Percentiles rank a stretch among this genome's conserved stretches.
Evolutionary conservation across 1,284 basidiomycete species (phyloP).

Genomic region (Irpex lacteus): DNA sequence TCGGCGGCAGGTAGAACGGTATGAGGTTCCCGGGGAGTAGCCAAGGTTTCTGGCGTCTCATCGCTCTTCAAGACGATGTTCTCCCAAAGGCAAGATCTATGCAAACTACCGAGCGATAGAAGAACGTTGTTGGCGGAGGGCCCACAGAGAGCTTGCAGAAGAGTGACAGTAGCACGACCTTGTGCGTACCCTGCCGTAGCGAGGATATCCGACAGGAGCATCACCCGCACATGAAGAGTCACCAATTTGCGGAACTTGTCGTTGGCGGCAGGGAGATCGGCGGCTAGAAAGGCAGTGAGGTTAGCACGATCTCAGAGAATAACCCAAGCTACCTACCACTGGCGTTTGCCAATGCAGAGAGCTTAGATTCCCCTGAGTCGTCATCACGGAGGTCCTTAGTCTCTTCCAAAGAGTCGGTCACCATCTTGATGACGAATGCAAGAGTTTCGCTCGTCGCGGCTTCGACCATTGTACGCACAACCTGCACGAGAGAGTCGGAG

Average conservation of each 20-base stretch:
- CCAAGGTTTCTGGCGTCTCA: neutral
- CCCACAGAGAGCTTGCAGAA: slow-evolving; percentile 76
- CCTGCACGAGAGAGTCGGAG: slow-evolving; percentile 83
- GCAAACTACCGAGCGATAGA: slow-evolving; percentile 75
- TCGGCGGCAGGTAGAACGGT: slow-evolving; percentile 35
- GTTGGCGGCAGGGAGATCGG: slow-evolving; percentile 45
- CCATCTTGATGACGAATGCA: slow-evolving; percentile 67
- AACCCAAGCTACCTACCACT: slow-evolving; percentile 33
- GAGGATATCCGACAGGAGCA: slow-evolving; percentile 87
- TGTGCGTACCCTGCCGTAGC: slow-evolving; percentile 85
- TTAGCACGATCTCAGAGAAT: slow-evolving; percentile 7
- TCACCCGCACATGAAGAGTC: slow-evolving; percentile 75
- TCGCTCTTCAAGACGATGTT: slow-evolving; percentile 74
- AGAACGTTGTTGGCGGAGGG: slow-evolving; percentile 66
- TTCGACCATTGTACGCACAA: slow-evolving; percentile 88
- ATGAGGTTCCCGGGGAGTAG: neutral
- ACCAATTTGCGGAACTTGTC: slow-evolving; percentile 74
- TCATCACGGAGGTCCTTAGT: slow-evolving; percentile 73
- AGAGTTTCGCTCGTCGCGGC: slow-evolving; percentile 80
- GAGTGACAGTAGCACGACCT: slow-evolving; percentile 69
- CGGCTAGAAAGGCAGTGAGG: slow-evolving; percentile 35
- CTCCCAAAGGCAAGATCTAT: slow-evolving; percentile 84
- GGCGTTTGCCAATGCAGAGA: slow-evolving; percentile 59
- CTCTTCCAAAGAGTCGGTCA: slow-evolving; percentile 69
- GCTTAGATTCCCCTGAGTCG: slow-evolving; percentile 50